These are phyloP conservation scores for Naganishia liquefaciens DNA, from an alignment of 1,284 basidiomycete species.

Conservation along the genomic window DNA sequence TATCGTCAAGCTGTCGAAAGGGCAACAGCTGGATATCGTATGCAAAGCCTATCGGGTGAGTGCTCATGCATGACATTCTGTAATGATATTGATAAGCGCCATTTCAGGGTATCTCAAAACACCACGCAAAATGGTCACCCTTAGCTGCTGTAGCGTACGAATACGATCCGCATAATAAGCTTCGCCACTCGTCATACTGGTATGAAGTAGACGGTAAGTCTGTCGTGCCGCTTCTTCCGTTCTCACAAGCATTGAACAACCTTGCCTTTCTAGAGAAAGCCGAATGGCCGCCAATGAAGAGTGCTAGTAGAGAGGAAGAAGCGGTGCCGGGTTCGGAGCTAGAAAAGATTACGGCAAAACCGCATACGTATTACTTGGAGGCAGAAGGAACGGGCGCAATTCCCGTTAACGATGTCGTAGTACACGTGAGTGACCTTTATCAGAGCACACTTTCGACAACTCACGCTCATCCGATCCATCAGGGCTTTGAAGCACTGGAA, in stretches of 20 bases:
- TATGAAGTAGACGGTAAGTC: constrained; percentile 69
- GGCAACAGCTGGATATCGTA: constrained; percentile 82
- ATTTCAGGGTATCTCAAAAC: constrained; percentile 87
- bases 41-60: constrained; percentile 91
- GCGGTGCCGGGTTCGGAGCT: constrained; percentile 67
- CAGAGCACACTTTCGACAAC: constrained; percentile 2
- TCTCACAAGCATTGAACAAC: not conserved
- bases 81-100: constrained; percentile 4
- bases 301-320: constrained; percentile 77
- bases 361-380: constrained; percentile 84
- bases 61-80: not conserved
- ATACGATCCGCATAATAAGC: constrained; percentile 97
- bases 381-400: constrained; percentile 89
- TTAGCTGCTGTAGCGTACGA: constrained; percentile 94
- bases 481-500: constrained; percentile 79
- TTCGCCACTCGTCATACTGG: constrained; percentile 96
- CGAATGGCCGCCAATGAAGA: constrained; percentile 82
- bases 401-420: constrained; percentile 81
- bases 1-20: constrained; percentile 88
- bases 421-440: constrained; percentile 62
- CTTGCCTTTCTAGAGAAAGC: constrained; percentile 54
- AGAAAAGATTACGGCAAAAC: constrained; percentile 78
- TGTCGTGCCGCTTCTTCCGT: not conserved
- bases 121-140: constrained; percentile 99
- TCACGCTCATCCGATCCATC: constrained; percentile 27